phyloP scores from a whole-genome alignment of 805 yeast species.

The Starmerella scarabaei region DNA sequence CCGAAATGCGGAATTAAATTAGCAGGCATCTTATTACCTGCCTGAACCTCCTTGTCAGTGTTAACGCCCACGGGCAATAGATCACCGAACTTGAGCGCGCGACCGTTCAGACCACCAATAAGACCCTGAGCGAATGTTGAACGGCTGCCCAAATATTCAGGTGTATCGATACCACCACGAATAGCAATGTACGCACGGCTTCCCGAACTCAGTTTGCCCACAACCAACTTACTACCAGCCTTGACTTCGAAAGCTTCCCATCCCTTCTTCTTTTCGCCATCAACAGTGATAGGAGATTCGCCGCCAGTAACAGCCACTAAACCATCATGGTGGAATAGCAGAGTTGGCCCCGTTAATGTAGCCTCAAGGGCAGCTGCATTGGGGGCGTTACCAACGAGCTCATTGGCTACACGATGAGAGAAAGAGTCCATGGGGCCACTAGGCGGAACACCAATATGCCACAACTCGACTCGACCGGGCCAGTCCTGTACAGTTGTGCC shows the following conservation, averaged over 20 bases:
- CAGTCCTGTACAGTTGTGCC: conserved; percentile 94
- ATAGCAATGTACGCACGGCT: conserved; percentile 84
- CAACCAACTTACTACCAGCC: conserved; percentile 62
- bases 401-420: conserved; percentile 78
- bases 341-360: conserved; percentile 76
- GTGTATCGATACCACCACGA: conserved; percentile 87
- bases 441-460: conserved; percentile 95
- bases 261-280: conserved; percentile 43
- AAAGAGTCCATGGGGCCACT: conserved; percentile 97
- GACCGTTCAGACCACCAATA: conserved; percentile 89
- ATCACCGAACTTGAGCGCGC: conserved; percentile 84
- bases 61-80: conserved; percentile 58
- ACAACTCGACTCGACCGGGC: conserved; percentile 74
- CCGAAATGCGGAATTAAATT: conserved; percentile 43
- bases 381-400: conserved; percentile 75
- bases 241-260: conserved; percentile 62
- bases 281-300: conserved; percentile 48
- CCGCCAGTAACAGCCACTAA: conserved; percentile 86
- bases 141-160: conserved; percentile 89
- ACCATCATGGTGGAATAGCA: conserved; percentile 70
- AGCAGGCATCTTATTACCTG: conserved; percentile 38
- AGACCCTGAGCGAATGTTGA: conserved; percentile 87
- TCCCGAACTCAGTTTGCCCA: conserved; percentile 73
- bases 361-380: conserved; percentile 82
- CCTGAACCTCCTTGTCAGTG: conserved; percentile 17